phyloP scores from a whole-genome alignment of 352 stramenopile species.

The Phytophthora sansomeana region DNA sequence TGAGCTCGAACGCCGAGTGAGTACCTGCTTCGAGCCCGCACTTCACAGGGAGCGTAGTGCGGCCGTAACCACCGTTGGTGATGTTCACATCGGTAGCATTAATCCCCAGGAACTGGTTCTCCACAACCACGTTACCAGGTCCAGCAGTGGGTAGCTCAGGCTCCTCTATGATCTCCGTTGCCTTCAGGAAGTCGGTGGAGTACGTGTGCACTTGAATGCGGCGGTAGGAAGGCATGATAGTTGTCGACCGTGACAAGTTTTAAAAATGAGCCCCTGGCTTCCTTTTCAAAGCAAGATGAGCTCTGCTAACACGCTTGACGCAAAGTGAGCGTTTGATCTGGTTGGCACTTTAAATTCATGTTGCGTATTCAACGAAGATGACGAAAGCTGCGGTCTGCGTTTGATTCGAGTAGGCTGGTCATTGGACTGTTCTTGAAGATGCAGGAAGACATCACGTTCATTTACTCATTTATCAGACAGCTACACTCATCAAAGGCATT shows the following conservation, averaged over 20 bases:
- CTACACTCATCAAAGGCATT: slow-evolving; percentile 4
- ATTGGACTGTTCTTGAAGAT: slow-evolving; percentile 19
- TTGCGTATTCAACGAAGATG: slow-evolving; percentile 15
- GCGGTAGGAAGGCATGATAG: slow-evolving; percentile 42
- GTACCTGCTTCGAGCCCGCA: slow-evolving; percentile 29
- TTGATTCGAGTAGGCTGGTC: slow-evolving; percentile 17
- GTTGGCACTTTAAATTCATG: slow-evolving; percentile 18
- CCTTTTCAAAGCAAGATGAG: background rate
- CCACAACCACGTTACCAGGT: slow-evolving; percentile 44
- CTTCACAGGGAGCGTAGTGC: slow-evolving; percentile 21
- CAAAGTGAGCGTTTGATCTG: slow-evolving; percentile 17
- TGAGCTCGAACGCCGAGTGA: background rate
- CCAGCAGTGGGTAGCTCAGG: slow-evolving; percentile 35
- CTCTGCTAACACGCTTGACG: slow-evolving; percentile 13
- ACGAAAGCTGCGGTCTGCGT: slow-evolving; percentile 10
- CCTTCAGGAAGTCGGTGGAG: slow-evolving; percentile 54
- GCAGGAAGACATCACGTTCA: background rate
- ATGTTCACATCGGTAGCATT: slow-evolving; percentile 67
- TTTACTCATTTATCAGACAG: background rate
- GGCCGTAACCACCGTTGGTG: slow-evolving; percentile 47
- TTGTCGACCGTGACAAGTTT: background rate
- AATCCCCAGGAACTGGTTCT: slow-evolving; percentile 47
- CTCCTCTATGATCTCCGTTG: slow-evolving; percentile 44
- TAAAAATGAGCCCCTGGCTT: slow-evolving; percentile 14
- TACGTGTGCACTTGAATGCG: slow-evolving; percentile 49